A percentile compares a stretch with the other conserved stretches of the same genome.
Evolutionary conservation across 805 yeast genomes (phyloP).

Genomic region (Peterozyma xylosa): DNA sequence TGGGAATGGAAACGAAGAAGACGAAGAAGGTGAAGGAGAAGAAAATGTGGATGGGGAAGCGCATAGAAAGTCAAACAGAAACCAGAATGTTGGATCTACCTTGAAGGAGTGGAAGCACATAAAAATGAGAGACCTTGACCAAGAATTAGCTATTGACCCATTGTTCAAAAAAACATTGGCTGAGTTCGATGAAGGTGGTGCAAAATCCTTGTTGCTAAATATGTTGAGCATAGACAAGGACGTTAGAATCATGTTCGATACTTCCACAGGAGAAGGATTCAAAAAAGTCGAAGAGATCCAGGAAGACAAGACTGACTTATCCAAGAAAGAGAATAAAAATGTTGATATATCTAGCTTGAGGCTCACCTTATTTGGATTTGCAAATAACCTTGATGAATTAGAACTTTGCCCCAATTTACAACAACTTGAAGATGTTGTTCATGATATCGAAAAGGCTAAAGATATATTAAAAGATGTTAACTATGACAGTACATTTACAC

Average conservation of each 20-base stretch:
- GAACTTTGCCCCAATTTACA: slow-evolving; percentile 61
- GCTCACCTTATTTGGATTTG: slow-evolving; percentile 4
- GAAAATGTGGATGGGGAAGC: slow-evolving; percentile 13
- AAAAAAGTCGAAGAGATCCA: slow-evolving; percentile 7
- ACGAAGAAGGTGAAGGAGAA: slow-evolving; percentile 15
- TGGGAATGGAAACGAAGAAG: slow-evolving; percentile 16
- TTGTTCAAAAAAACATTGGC: slow-evolving; percentile 67
- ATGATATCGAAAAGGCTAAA: slow-evolving; percentile 47
- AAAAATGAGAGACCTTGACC: slow-evolving; percentile 48
- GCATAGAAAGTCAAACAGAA: slow-evolving; percentile 17
- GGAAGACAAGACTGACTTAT: slow-evolving; percentile 3
- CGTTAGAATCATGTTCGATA: slow-evolving; percentile 62
- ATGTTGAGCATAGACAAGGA: slow-evolving; percentile 46
- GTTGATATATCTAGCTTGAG: slow-evolving; percentile 5
- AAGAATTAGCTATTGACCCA: slow-evolving; percentile 64
- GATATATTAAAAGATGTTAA: slow-evolving; percentile 33
- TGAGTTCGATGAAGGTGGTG: slow-evolving; percentile 80
- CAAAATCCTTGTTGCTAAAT: slow-evolving; percentile 60
- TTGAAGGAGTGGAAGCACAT: slow-evolving; percentile 43
- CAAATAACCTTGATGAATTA: slow-evolving; percentile 18
- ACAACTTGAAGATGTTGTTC: slow-evolving; percentile 48
- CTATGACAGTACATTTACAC: slow-evolving; percentile 11
- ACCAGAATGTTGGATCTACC: slow-evolving; percentile 31
- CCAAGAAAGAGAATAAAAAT: background rate
- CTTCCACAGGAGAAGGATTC: slow-evolving; percentile 22